A percentile compares a stretch with the other conserved stretches of the same genome.
These are phyloP conservation scores for Dalbergia oliveri DNA, from an alignment of 306 rosid species.

Conservation along the genomic window DNA sequence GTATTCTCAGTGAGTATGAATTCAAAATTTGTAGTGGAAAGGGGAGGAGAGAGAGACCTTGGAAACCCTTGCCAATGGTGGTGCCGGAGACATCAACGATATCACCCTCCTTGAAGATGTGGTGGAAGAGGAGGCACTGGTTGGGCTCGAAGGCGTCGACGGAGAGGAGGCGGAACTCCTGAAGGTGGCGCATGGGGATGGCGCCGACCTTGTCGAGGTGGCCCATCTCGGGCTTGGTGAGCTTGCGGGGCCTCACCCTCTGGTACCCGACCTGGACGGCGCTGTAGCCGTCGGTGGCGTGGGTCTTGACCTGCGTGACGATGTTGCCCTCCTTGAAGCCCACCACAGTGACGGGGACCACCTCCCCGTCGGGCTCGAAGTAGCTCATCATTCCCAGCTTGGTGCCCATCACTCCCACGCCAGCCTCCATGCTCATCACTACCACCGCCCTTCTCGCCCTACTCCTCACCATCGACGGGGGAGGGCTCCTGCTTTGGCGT, in stretches of 20 bases:
- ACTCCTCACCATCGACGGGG: constrained; percentile 22
- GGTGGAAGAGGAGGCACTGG: constrained; percentile 67
- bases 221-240: constrained; percentile 90
- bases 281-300: constrained; percentile 82
- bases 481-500: background rate
- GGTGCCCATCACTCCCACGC: constrained; percentile 91
- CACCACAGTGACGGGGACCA: constrained; percentile 89
- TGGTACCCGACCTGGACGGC: constrained; percentile 89
- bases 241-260: constrained; percentile 80
- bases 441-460: constrained; percentile 13
- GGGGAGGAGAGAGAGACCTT: constrained; percentile 53
- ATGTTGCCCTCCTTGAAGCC: constrained; percentile 97
- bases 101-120: constrained; percentile 90
- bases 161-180: constrained; percentile 85
- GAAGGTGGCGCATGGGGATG: constrained; percentile 92
- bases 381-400: constrained; percentile 96
- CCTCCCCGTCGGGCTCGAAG: constrained; percentile 74
- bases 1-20: too few relatives aligned
- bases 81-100: constrained; percentile 91
- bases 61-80: constrained; percentile 97
- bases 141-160: constrained; percentile 67
- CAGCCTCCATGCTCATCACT: constrained; percentile 87
- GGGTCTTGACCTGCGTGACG: constrained; percentile 85
- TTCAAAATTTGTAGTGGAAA: too few relatives aligned
- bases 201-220: constrained; percentile 83